These are phyloP conservation scores for Clavariopsis aquatica DNA, from an alignment of 495 filamentous ascomycete species.

Conservation along the genomic window DNA sequence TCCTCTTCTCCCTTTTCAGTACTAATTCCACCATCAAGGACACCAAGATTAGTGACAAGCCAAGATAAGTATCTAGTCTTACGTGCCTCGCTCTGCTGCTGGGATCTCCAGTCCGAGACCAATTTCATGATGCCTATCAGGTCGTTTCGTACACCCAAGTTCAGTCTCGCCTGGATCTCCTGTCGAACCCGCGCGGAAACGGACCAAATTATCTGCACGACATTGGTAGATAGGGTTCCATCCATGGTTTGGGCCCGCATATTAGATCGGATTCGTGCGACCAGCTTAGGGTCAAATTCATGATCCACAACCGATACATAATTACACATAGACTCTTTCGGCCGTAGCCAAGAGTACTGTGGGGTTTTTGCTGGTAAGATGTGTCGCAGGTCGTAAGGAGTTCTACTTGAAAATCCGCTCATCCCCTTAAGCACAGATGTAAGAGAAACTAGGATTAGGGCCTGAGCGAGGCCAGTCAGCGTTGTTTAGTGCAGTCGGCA, in stretches of 20 bases:
- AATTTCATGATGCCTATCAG: constrained; percentile 28
- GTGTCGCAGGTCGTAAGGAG: constrained; percentile 27
- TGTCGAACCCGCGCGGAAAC: constrained; percentile 13
- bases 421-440: neutral
- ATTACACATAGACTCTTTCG: constrained; percentile 28
- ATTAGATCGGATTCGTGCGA: constrained; percentile 10
- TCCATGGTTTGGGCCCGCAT: constrained; percentile 1
- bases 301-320: constrained; percentile 26
- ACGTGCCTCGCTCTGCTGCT: constrained; percentile 13
- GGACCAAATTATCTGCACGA: constrained; percentile 16
- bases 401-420: constrained; percentile 19
- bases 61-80: constrained; percentile 22
- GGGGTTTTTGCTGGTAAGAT: constrained; percentile 11
- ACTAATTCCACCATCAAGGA: constrained; percentile 17
- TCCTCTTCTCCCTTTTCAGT: constrained; percentile 1
- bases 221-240: constrained; percentile 7
- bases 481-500: constrained; percentile 24
- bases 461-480: constrained; percentile 16
- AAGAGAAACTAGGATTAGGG: constrained; percentile 18
- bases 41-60: constrained; percentile 27
- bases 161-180: constrained; percentile 19
- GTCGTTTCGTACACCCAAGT: constrained; percentile 19
- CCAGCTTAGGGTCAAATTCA: constrained; percentile 17
- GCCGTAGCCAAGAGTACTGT: constrained; percentile 18
- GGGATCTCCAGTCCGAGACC: constrained; percentile 13